Percentiles rank a stretch among this genome's conserved stretches.
Evolutionary conservation across 2,329 filamentous ascomycete genomes (phyloP).

Genomic region (Colletotrichum tanaceti): DNA sequence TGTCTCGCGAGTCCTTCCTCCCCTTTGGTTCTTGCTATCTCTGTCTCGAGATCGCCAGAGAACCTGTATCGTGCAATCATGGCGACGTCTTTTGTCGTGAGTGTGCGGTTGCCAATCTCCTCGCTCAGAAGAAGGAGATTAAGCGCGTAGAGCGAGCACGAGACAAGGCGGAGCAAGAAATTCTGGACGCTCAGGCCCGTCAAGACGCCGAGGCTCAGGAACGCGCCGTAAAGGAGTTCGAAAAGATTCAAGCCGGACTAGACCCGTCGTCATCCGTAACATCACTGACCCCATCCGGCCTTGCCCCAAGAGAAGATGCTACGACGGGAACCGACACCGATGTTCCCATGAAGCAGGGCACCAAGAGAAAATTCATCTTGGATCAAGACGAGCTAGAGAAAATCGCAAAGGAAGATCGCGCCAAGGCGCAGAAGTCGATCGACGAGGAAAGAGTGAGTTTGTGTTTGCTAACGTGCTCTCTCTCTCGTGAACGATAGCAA

Average conservation of each 20-base stretch:
- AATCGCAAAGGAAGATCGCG: slow-evolving; percentile 76
- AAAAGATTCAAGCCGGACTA: slow-evolving; percentile 81
- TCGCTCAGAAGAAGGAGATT: slow-evolving; percentile 91
- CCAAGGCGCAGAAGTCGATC: slow-evolving; percentile 75
- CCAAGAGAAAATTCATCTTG: slow-evolving; percentile 83
- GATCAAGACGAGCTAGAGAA: slow-evolving; percentile 80
- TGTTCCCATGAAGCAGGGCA: slow-evolving; percentile 42
- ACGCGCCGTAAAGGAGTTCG: slow-evolving; percentile 83
- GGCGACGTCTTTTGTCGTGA: slow-evolving; percentile 96
- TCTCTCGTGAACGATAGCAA: background rate
- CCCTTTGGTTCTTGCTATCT: slow-evolving; percentile 90
- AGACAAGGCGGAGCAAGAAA: slow-evolving; percentile 71
- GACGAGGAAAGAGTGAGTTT: slow-evolving; percentile 75
- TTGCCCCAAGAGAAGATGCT: background rate
- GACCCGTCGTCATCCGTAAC: slow-evolving; percentile 45
- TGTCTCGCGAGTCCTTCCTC: slow-evolving; percentile 90
- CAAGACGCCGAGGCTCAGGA: slow-evolving; percentile 77
- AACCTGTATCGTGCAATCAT: slow-evolving; percentile 84
- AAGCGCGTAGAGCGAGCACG: slow-evolving; percentile 79
- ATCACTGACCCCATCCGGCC: background rate
- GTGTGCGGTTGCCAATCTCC: slow-evolving; percentile 90
- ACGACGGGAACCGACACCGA: background rate
- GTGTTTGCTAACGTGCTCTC: background rate
- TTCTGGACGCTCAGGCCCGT: slow-evolving; percentile 67
- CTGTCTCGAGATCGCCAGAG: slow-evolving; percentile 82